These are phyloP conservation scores for Isoetes taiwanensis DNA, from an alignment of 75 land plant species.

Conservation along the genomic window DNA sequence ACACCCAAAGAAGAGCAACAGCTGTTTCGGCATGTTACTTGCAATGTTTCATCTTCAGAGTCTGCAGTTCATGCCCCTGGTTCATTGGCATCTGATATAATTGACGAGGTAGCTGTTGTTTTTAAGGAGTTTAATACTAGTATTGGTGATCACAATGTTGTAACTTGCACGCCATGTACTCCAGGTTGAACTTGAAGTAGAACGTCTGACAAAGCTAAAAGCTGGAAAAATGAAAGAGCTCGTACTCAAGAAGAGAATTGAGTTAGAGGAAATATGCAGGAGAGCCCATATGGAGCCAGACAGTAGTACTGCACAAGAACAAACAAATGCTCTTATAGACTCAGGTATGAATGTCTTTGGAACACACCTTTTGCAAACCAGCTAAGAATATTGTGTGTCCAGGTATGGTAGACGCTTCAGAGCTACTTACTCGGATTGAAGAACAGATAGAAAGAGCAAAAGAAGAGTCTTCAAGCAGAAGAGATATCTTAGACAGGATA, in stretches of 20 bases:
- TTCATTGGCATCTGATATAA: constrained; percentile 1
- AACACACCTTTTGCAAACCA: not conserved
- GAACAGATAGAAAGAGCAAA: not conserved
- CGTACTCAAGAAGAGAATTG: not conserved
- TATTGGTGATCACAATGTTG: not conserved
- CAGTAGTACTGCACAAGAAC: constrained; percentile 1
- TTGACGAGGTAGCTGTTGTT: not conserved
- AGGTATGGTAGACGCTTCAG: constrained; percentile 3
- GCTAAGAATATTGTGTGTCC: not conserved
- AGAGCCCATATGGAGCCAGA: constrained; percentile 2
- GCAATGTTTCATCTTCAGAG: not conserved
- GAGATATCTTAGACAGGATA: not conserved
- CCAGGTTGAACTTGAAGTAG: not conserved
- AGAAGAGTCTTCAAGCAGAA: not conserved
- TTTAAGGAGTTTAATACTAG: too few species aligned
- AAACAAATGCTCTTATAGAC: constrained; percentile 6
- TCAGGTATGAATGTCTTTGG: constrained; percentile 4
- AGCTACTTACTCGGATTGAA: not conserved
- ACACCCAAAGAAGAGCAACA: constrained; percentile 7
- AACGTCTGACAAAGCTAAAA: not conserved
- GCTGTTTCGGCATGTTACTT: constrained; percentile 1
- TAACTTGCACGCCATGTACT: not conserved
- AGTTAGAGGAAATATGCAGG: constrained; percentile 1
- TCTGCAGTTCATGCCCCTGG: not conserved
- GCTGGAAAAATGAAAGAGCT: constrained; percentile 1